Evolutionary conservation across 768 basidiomycete species (phyloP).

Genomic region (Tylopilus rubrobrunneus): DNA sequence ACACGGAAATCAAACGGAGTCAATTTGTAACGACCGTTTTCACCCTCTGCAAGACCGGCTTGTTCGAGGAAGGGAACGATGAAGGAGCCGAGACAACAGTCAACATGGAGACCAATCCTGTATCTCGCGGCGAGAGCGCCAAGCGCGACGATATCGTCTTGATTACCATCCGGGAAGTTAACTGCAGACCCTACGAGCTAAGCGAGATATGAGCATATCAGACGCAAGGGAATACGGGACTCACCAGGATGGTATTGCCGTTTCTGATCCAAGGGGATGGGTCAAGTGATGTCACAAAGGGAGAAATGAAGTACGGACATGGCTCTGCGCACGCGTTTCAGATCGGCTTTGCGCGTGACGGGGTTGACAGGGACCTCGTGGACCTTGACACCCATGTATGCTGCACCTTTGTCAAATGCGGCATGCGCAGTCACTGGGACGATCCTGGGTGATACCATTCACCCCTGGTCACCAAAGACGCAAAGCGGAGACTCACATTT

Average conservation of each 20-base stretch:
- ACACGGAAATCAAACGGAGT: too few species aligned
- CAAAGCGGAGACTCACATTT: slow-evolving; percentile 60
- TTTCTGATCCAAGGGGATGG: slow-evolving; percentile 47
- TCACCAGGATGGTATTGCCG: background rate
- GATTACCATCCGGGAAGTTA: too few species aligned
- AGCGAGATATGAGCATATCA: too few species aligned
- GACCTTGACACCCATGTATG: slow-evolving; percentile 81
- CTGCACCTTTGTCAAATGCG: slow-evolving; percentile 91
- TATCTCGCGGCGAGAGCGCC: too few species aligned
- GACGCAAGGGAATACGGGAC: too few species aligned
- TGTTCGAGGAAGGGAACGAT: too few species aligned
- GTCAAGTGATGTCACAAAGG: background rate
- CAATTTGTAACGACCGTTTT: too few species aligned
- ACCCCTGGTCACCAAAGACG: background rate
- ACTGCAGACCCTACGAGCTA: too few species aligned
- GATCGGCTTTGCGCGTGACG: slow-evolving; percentile 70
- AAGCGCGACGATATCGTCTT: too few species aligned
- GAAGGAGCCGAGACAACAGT: too few species aligned
- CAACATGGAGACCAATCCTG: too few species aligned
- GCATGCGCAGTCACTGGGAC: slow-evolving; percentile 85
- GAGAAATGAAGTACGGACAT: slow-evolving; percentile 54
- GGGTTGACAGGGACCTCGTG: slow-evolving; percentile 64
- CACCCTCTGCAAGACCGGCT: too few species aligned
- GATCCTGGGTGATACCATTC: slow-evolving; percentile 47
- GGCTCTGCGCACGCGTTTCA: slow-evolving; percentile 76